Conservation (phyloP, 2,329 filamentous ascomycete genomes). For the Talaromyces amestolkiae region DNA sequence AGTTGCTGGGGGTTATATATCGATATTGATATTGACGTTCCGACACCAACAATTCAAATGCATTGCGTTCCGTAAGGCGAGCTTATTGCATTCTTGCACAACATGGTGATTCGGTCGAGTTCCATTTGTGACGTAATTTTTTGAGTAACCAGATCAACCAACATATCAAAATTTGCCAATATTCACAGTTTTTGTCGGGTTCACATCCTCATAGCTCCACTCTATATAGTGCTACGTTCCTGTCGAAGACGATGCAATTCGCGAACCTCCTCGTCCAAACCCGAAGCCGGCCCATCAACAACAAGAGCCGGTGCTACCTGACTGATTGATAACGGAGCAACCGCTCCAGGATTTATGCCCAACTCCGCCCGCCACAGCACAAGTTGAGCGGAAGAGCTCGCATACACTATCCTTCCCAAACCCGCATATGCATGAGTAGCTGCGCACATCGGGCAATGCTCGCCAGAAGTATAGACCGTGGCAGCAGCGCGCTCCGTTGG, state of each 20-base stretch:
- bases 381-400: background rate
- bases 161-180: no score
- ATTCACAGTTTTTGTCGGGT: no score
- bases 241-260: background rate
- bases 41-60: no score
- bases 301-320: background rate
- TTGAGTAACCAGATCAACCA: no score
- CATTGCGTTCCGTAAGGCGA: no score
- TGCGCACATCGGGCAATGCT: conserved; percentile 1
- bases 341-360: background rate
- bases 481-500: background rate
- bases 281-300: background rate
- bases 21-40: no score
- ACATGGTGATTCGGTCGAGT: no score
- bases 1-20: no score
- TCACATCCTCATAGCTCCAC: background rate
- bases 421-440: background rate
- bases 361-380: background rate
- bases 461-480: conserved; percentile 1
- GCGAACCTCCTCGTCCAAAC: background rate
- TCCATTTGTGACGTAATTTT: no score
- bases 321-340: background rate
- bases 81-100: no score
- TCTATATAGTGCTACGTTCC: background rate
- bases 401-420: background rate